Evolutionary conservation across 2,329 filamentous ascomycete genomes (phyloP), one percentile per base, ranked within the genome.

Genomic region (Aureobasidium mangrovei): DNA sequence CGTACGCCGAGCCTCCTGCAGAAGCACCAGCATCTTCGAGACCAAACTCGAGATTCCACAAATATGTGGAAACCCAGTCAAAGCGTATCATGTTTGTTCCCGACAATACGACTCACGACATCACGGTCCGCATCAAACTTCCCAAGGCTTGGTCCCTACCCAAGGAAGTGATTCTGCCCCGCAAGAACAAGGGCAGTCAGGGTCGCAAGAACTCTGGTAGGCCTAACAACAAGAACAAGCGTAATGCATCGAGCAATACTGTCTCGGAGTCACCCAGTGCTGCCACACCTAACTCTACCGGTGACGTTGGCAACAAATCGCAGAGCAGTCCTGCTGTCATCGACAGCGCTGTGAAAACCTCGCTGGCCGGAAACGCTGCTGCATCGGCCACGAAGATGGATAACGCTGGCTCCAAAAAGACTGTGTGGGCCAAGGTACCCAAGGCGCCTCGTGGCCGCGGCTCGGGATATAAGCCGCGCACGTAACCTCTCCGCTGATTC

Each of bases 1-100:
- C 27, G 18, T 68, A 68, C 54, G 46, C 33, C 18, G 46, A 56
- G 4, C 26, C 54, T 10, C 48, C 48, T 40, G 27, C 46, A 8
- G 29, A 49, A 8, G 33, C 28, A 7, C 2, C 52, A 9, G 24
- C 29, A 9, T 7, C 36, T 6, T 28, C 28, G 2, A 36, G 38
- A 41, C 38, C 29, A 24, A 27, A 54, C 43, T 48, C 53, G 33
- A 54, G 24, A n/a, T 42, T 28, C 18, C 43, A 42, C 43, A 54
- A 48, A 28, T 18, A 29, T 28, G 53, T 48, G 4, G 53, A 54
- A 4, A 18, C 43, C 29, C 53, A 46, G 24, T 54, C 53, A 12
- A 48, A 42, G 31, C 41, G 35, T 18, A 31, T 35, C 2, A 18
- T 38, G 3, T 41, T 33, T 3, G 40, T 54, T 38, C 43, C 18